phyloP scores from a whole-genome alignment of 2,329 filamentous ascomycete genomes.

The Fusarium acutatum region DNA sequence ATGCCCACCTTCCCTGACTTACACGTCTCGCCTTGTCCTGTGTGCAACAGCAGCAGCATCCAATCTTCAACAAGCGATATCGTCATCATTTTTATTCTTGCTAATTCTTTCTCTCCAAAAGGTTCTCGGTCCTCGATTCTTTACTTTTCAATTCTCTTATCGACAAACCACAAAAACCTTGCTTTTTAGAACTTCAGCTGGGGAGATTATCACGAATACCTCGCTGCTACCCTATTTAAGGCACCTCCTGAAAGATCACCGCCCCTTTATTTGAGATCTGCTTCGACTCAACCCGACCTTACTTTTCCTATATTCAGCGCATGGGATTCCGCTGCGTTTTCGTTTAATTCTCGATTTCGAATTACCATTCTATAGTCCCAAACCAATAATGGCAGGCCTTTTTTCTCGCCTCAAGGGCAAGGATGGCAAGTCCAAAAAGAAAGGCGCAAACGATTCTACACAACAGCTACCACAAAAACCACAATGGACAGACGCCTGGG shows the following conservation, averaged over 20 bases:
- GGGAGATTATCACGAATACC: conserved; percentile 26
- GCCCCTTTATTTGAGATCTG: conserved; percentile 29
- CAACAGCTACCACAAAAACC: conserved; percentile 71
- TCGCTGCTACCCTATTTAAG: not conserved
- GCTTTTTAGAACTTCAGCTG: conserved; percentile 18
- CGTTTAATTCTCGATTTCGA: conserved; percentile 13
- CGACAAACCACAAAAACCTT: conserved; percentile 15
- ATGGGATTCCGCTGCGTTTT: conserved; percentile 15
- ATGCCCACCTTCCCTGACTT: conserved; percentile 37
- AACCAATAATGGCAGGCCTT: conserved; percentile 62
- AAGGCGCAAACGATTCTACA: conserved; percentile 63
- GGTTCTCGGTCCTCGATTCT: not conserved
- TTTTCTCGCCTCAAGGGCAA: conserved; percentile 77
- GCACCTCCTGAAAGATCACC: conserved; percentile 17
- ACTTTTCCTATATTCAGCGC: conserved; percentile 15
- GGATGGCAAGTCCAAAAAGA: conserved; percentile 74
- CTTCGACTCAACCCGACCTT: conserved; percentile 21
- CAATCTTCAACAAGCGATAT: not conserved
- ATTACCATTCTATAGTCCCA: conserved; percentile 6
- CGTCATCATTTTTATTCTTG: conserved; percentile 9
- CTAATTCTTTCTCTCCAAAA: conserved; percentile 5
- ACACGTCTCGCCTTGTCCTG: conserved; percentile 26
- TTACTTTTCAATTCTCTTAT: not conserved
- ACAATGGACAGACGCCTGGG: conserved; percentile 88
- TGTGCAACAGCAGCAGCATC: conserved; percentile 12